Evolutionary conservation across 345 rosid genomes (phyloP).

Genomic region (Syzygium grande): DNA sequence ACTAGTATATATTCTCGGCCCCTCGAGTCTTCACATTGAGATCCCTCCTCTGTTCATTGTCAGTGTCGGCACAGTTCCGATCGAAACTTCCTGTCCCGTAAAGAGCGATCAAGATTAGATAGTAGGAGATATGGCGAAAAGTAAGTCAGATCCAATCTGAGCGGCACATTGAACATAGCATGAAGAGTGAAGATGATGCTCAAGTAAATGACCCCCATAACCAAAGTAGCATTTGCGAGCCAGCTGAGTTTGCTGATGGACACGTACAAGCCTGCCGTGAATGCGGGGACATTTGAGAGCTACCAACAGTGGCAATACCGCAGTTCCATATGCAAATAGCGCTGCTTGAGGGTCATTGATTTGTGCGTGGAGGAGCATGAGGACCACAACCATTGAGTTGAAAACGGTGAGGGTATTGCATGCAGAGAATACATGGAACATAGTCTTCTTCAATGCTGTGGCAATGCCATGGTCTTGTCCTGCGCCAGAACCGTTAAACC

Average conservation of each 20-base stretch:
- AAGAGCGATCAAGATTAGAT: background rate
- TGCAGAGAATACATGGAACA: background rate
- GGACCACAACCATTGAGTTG: background rate
- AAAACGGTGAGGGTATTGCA: background rate
- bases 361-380: background rate
- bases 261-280: background rate
- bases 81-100: background rate
- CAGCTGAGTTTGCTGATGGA: background rate
- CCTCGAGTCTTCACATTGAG: background rate
- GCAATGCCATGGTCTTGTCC: background rate
- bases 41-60: background rate
- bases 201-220: background rate
- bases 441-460: background rate
- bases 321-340: background rate
- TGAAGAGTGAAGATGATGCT: background rate
- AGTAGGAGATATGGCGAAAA: background rate
- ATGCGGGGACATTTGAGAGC: background rate
- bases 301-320: background rate
- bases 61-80: background rate
- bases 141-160: background rate
- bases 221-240: background rate
- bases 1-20: background rate
- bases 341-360: background rate
- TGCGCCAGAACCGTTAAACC: background rate
- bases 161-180: background rate